Conservation (phyloP, 208 protist species). For the Leptomonas seymouri region DNA sequence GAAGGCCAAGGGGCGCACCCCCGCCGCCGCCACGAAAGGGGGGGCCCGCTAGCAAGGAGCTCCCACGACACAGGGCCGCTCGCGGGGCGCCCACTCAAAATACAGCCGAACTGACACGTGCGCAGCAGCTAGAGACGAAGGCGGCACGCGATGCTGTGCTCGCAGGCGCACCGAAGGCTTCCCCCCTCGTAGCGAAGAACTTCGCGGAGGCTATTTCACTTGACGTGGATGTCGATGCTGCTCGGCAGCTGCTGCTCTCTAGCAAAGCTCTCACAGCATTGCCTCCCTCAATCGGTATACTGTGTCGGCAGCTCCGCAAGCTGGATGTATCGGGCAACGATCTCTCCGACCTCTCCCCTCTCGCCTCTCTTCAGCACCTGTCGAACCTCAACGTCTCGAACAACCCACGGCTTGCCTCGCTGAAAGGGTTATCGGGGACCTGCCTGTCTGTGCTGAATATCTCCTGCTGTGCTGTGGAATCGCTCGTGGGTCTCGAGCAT, state of each 20-base stretch:
- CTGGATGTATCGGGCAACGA: slow-evolving; percentile 74
- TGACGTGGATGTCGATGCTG: slow-evolving; percentile 72
- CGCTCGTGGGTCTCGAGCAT: slow-evolving; percentile 65
- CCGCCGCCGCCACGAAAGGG: neutral
- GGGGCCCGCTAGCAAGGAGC: neutral
- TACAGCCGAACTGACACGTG: slow-evolving; percentile 12
- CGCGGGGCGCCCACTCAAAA: neutral
- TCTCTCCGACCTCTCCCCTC: slow-evolving; percentile 46
- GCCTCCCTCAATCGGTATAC: slow-evolving; percentile 45
- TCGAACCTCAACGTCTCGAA: slow-evolving; percentile 69
- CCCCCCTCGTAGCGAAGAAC: slow-evolving; percentile 18
- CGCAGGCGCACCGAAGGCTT: slow-evolving; percentile 3
- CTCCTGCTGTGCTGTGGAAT: slow-evolving; percentile 63
- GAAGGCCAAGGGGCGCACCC: neutral
- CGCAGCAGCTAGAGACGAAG: slow-evolving; percentile 29
- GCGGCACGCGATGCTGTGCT: slow-evolving; percentile 24
- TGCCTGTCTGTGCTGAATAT: slow-evolving; percentile 68
- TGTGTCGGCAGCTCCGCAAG: slow-evolving; percentile 68
- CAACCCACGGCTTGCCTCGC: slow-evolving; percentile 46
- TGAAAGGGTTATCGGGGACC: slow-evolving; percentile 47
- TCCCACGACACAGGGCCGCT: neutral
- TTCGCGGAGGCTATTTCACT: slow-evolving; percentile 78
- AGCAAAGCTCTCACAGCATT: slow-evolving; percentile 49
- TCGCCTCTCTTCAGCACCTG: slow-evolving; percentile 55
- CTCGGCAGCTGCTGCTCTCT: slow-evolving; percentile 53